Percentiles rank a stretch among this genome's conserved stretches.
phyloP scores from a whole-genome alignment of 2,329 filamentous ascomycete genomes.

The Cladosporium halotolerans region DNA sequence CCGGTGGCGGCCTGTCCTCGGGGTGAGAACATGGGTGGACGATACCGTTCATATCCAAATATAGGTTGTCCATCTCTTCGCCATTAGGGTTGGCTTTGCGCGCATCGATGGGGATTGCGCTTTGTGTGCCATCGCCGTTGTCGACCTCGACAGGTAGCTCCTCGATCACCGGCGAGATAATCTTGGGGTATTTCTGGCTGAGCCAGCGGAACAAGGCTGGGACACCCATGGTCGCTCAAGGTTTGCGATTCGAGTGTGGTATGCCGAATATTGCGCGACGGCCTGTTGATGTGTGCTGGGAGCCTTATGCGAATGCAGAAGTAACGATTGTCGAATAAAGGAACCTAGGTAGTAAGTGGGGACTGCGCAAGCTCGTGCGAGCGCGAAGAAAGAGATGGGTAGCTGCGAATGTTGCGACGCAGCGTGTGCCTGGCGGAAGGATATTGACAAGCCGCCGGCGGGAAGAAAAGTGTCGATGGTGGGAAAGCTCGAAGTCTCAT shows the following conservation, averaged over 20 bases:
- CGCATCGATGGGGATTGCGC: constrained; percentile 75
- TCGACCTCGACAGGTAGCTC: constrained; percentile 72
- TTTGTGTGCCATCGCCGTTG: constrained; percentile 71
- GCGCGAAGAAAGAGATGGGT: neutral
- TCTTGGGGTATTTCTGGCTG: constrained; percentile 95
- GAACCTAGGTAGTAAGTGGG: neutral
- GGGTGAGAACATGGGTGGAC: constrained; percentile 98
- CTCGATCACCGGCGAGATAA: constrained; percentile 85
- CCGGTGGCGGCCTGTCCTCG: constrained; percentile 83
- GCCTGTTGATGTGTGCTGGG: no score
- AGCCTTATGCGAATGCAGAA: no score
- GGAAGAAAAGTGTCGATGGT: constrained; percentile 7
- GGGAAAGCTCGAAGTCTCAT: constrained; percentile 3
- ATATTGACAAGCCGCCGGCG: constrained; percentile 17
- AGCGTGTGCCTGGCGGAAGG: constrained; percentile 14
- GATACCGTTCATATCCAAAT: constrained; percentile 99
- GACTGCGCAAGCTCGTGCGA: no score
- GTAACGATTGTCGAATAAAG: no score
- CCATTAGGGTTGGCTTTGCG: constrained; percentile 88
- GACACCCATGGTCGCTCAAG: constrained; percentile 66
- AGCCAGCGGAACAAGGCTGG: constrained; percentile 95
- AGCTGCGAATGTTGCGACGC: neutral
- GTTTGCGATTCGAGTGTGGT: neutral
- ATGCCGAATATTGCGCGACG: no score
- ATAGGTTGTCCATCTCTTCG: constrained; percentile 96